Percentiles rank a stretch among this genome's conserved stretches.
These are phyloP conservation scores for Neofusicoccum laricinum DNA, from an alignment of 2,329 filamentous ascomycete genomes.

Conservation along the genomic window DNA sequence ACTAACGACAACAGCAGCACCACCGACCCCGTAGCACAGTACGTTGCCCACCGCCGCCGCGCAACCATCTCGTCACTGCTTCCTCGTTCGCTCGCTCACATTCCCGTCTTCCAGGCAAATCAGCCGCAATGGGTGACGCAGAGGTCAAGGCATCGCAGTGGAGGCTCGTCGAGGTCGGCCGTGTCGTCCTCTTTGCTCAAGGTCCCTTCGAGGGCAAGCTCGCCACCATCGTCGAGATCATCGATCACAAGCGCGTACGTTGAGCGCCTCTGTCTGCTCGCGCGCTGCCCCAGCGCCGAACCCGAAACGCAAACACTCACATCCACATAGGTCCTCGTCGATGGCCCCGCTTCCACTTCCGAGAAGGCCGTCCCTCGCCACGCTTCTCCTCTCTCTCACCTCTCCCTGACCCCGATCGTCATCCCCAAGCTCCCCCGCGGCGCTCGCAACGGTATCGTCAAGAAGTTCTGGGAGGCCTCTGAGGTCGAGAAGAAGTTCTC, in stretches of 20 bases:
- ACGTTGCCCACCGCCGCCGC: slow-evolving; percentile 25
- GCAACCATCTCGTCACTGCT: background rate
- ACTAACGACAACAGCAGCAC: slow-evolving; percentile 20
- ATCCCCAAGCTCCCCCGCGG: slow-evolving; percentile 83
- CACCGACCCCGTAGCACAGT: slow-evolving; percentile 37
- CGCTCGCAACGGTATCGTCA: slow-evolving; percentile 76
- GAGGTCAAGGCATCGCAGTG: slow-evolving; percentile 51
- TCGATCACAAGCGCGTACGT: slow-evolving; percentile 99
- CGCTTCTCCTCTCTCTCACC: slow-evolving; percentile 73
- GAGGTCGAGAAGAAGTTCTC: slow-evolving; percentile 93
- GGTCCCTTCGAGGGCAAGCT: slow-evolving; percentile 81
- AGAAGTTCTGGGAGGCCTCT: slow-evolving; percentile 85
- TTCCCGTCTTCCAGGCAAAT: slow-evolving; percentile 30
- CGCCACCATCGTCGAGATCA: slow-evolving; percentile 96
- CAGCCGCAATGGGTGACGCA: slow-evolving; percentile 47
- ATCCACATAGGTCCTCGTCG: slow-evolving; percentile 78
- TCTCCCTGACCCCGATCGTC: slow-evolving; percentile 86
- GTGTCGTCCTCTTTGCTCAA: slow-evolving; percentile 86
- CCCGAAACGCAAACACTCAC: slow-evolving; percentile 24
- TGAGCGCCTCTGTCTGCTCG: slow-evolving; percentile 18
- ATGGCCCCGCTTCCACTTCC: slow-evolving; percentile 83
- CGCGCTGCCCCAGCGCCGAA: background rate
- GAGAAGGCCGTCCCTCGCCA: slow-evolving; percentile 82
- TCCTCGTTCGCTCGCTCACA: slow-evolving; percentile 21
- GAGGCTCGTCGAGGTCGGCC: slow-evolving; percentile 98